Conservation (phyloP, 2,329 filamentous ascomycete genomes). For the Laburnicola sp. region DNA sequence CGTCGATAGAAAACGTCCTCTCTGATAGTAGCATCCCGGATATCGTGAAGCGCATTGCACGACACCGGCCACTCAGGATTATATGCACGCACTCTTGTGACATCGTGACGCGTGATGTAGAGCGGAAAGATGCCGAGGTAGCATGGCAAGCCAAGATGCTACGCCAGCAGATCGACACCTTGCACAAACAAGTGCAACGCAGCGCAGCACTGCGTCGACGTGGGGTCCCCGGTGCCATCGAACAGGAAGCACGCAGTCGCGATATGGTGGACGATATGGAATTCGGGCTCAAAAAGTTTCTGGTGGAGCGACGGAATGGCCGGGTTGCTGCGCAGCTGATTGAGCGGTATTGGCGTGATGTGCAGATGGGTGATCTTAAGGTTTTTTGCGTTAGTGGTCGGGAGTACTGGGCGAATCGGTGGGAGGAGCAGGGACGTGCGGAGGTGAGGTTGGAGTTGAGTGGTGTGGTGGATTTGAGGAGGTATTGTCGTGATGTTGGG, state of each 20-base stretch:
- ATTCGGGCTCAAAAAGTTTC: constrained; percentile 18
- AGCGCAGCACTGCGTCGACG: constrained; percentile 14
- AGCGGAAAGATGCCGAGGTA: constrained; percentile 11
- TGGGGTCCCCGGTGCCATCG: constrained; percentile 13
- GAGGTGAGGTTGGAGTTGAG: constrained; percentile 16
- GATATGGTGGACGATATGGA: constrained; percentile 17
- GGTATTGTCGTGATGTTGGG: constrained; percentile 16
- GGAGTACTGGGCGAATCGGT: constrained; percentile 17
- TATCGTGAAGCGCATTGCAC: constrained; percentile 11
- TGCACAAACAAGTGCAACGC: constrained; percentile 13
- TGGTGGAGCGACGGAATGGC: constrained; percentile 15
- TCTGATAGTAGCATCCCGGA: constrained; percentile 10
- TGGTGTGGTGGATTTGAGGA: constrained; percentile 14
- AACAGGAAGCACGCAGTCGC: constrained; percentile 13
- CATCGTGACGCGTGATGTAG: constrained; percentile 6
- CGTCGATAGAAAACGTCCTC: constrained; percentile 9
- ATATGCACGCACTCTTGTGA: constrained; percentile 18
- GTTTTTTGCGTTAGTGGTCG: constrained; percentile 17
- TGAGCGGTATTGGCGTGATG: constrained; percentile 8
- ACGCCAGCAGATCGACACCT: constrained; percentile 15
- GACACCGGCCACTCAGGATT: constrained; percentile 18
- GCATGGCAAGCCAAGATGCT: constrained; percentile 13
- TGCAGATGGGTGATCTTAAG: constrained; percentile 14
- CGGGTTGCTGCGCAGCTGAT: constrained; percentile 13
- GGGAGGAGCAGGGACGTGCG: constrained; percentile 15